These are phyloP conservation scores for Cystofilobasidium ferigula DNA, from an alignment of 768 basidiomycete species.

Conservation along the genomic window DNA sequence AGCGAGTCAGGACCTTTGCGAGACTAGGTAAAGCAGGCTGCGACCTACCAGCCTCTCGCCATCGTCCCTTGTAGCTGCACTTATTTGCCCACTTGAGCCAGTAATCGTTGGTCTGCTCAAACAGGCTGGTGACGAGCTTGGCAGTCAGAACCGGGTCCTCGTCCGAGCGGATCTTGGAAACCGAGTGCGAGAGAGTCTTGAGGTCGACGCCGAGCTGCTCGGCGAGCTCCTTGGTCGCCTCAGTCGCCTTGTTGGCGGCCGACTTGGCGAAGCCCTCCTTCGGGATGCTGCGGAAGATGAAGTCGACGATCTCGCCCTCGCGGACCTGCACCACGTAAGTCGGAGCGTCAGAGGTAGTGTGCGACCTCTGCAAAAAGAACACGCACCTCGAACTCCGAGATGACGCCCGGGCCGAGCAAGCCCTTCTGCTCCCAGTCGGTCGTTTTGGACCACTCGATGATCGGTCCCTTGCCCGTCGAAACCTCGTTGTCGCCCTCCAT, in stretches of 20 bases:
- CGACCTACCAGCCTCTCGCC: conserved; percentile 94
- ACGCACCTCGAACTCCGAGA: conserved; percentile 45
- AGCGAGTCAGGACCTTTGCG: too few relatives aligned
- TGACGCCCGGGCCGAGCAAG: conserved; percentile 59
- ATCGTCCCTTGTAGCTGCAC: conserved; percentile 80
- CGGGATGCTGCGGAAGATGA: conserved; percentile 38
- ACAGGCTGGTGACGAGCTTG: conserved; percentile 1
- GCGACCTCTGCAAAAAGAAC: too few relatives aligned
- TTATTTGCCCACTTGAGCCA: conserved; percentile 67
- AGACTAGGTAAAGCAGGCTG: too few relatives aligned
- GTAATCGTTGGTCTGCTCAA: conserved; percentile 20
- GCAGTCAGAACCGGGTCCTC: conserved; percentile 62
- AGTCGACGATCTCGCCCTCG: conserved; percentile 86
- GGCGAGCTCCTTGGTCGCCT: conserved; percentile 41
- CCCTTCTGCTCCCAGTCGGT: conserved; percentile 56
- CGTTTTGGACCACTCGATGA: conserved; percentile 44
- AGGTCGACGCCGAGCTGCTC: conserved; percentile 44
- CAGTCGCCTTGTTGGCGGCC: conserved; percentile 37
- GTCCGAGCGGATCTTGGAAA: conserved; percentile 44
- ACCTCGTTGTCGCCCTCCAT: not conserved
- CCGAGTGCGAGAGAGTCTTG: conserved; percentile 44
- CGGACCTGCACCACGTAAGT: conserved; percentile 42
- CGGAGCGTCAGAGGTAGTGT: too few relatives aligned
- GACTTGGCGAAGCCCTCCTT: conserved; percentile 26
- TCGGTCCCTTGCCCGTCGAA: conserved; percentile 31